Conservation (phyloP, 495 filamentous ascomycete species). For the Margaritispora aquatica region DNA sequence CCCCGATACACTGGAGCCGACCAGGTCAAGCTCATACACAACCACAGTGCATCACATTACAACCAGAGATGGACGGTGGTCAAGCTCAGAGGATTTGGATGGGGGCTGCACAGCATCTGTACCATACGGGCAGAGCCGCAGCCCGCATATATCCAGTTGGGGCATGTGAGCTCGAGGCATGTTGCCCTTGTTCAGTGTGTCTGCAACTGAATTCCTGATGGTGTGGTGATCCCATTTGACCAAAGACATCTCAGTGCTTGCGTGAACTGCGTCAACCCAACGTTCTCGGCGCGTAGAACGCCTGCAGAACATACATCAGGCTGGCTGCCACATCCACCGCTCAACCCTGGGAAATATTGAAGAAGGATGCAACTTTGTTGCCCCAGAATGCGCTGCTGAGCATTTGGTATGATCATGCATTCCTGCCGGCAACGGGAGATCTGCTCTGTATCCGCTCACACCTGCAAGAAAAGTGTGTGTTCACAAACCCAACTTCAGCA, state of each 20-base stretch:
- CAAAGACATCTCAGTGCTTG: background rate
- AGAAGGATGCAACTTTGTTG: background rate
- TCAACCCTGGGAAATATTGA: background rate
- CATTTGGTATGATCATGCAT: background rate
- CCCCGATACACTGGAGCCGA: background rate
- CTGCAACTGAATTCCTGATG: conserved; percentile 2
- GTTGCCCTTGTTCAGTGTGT: background rate
- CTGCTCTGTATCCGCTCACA: background rate
- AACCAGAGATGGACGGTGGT: background rate
- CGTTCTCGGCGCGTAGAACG: conserved; percentile 3
- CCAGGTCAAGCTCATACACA: background rate
- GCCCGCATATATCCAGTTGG: conserved; percentile 4
- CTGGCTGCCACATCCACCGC: background rate
- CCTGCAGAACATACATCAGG: conserved; percentile 3
- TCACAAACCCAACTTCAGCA: background rate
- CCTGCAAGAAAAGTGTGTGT: background rate
- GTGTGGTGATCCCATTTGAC: background rate
- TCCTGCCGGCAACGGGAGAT: background rate
- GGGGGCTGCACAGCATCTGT: background rate
- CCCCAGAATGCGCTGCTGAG: background rate
- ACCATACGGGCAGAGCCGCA: conserved; percentile 18
- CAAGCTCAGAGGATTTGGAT: background rate
- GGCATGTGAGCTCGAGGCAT: conserved; percentile 9
- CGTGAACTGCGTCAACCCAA: background rate
- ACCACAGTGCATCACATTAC: background rate